Conservation (phyloP, 176 grass and related monocot genomes). For the Oryza punctata region DNA sequence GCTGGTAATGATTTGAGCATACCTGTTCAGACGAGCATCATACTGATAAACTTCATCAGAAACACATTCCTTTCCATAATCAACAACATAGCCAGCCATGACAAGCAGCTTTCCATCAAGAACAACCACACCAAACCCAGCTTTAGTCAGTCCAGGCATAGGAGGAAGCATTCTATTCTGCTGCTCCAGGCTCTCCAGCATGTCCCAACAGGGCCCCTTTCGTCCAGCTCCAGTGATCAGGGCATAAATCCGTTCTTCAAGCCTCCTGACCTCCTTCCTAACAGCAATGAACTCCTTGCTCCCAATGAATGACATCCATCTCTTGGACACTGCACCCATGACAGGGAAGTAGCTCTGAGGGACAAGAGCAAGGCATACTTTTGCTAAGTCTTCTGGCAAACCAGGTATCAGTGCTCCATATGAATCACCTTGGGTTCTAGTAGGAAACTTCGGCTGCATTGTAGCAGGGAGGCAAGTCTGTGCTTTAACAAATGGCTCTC, state of each 20-base stretch:
- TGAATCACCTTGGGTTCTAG: constrained; percentile 3
- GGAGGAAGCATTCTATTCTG: constrained; percentile 56
- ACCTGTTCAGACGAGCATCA: constrained; percentile 82
- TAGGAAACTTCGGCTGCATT: not conserved
- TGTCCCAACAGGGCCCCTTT: constrained; percentile 57
- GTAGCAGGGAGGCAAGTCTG: constrained; percentile 7
- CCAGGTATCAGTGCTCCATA: constrained; percentile 52
- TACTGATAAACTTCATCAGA: constrained; percentile 74
- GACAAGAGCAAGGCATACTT: constrained; percentile 62
- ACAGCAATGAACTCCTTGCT: constrained; percentile 61
- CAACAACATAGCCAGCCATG: constrained; percentile 53
- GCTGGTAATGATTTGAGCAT: not conserved
- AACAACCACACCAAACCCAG: constrained; percentile 64
- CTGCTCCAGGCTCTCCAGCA: constrained; percentile 31
- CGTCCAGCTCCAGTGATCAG: constrained; percentile 42
- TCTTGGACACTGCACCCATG: constrained; percentile 68
- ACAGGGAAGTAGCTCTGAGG: constrained; percentile 45
- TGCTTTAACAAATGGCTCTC: not conserved
- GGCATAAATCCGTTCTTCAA: constrained; percentile 69
- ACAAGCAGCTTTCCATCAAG: constrained; percentile 65
- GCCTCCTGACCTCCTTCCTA: constrained; percentile 51
- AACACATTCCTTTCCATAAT: constrained; percentile 47
- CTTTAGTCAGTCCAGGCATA: constrained; percentile 59
- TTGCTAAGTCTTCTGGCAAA: constrained; percentile 74
- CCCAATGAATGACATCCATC: constrained; percentile 65